phyloP scores from a whole-genome alignment of 2,329 filamentous ascomycete species.

The Paradendryphiella salina region DNA sequence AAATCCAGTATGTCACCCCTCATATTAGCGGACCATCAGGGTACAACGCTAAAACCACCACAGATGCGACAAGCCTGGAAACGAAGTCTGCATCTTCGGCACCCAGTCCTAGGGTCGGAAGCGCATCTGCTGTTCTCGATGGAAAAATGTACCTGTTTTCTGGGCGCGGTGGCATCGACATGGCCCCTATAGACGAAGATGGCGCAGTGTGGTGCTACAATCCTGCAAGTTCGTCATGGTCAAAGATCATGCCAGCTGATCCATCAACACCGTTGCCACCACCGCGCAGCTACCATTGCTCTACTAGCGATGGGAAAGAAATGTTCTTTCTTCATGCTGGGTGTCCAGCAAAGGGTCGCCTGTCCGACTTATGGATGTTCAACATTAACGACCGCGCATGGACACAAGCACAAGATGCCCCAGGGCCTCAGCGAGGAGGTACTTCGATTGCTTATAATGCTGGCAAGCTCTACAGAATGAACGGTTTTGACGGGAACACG shows the following conservation, averaged over 20 bases:
- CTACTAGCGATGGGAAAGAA: constrained; percentile 66
- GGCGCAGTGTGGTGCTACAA: constrained; percentile 79
- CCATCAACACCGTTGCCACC: constrained; percentile 58
- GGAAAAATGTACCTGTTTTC: constrained; percentile 79
- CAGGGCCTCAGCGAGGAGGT: constrained; percentile 68
- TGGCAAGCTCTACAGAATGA: constrained; percentile 73
- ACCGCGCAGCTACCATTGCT: constrained; percentile 72
- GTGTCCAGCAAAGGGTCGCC: constrained; percentile 64
- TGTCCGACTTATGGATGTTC: constrained; percentile 79
- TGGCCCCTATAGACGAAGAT: constrained; percentile 71
- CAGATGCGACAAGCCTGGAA: constrained; percentile 51
- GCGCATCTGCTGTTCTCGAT: constrained; percentile 69
- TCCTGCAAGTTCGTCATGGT: constrained; percentile 66
- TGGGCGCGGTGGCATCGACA: constrained; percentile 70
- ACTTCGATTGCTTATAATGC: constrained; percentile 66
- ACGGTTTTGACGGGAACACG: constrained; percentile 72
- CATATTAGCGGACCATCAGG: constrained; percentile 19
- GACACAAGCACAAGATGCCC: constrained; percentile 69
- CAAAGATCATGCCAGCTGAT: constrained; percentile 60
- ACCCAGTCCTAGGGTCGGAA: constrained; percentile 71
- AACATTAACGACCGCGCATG: constrained; percentile 66
- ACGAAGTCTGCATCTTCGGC: constrained; percentile 46
- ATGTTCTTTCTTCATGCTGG: constrained; percentile 79
- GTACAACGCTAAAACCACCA: constrained; percentile 22
- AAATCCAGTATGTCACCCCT: constrained; percentile 21